A percentile compares a stretch with the other conserved stretches of the same genome.
Evolutionary conservation across 2,329 filamentous ascomycete species (phyloP).

Genomic region (Clonostachys rosea): DNA sequence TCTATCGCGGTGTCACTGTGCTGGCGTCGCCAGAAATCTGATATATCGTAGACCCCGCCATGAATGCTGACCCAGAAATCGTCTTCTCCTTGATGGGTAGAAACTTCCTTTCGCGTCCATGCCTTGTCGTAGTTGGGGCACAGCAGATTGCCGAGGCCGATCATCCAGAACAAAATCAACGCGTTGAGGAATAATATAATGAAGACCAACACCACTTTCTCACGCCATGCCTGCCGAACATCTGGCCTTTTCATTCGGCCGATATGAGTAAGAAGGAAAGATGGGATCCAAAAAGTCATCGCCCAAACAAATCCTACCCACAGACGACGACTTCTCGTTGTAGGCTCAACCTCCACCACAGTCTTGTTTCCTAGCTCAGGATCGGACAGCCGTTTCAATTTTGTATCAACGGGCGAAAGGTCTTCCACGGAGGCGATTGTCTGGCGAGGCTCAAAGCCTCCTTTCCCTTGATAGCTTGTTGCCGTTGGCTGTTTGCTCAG

Average conservation of each 20-base stretch:
- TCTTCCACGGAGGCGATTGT: constrained; percentile 54
- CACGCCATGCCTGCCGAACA: constrained; percentile 94
- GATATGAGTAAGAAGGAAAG: constrained; percentile 70
- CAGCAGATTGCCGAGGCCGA: constrained; percentile 76
- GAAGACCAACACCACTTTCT: constrained; percentile 81
- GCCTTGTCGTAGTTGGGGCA: constrained; percentile 92
- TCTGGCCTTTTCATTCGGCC: constrained; percentile 97
- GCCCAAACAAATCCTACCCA: constrained; percentile 86
- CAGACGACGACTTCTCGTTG: constrained; percentile 58
- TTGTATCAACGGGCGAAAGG: constrained; percentile 49
- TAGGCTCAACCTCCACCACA: constrained; percentile 65
- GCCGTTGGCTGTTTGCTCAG: constrained; percentile 49
- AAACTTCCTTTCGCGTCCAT: constrained; percentile 70
- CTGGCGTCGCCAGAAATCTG: constrained; percentile 78
- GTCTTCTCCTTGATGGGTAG: constrained; percentile 62
- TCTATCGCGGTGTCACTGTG: constrained; percentile 71
- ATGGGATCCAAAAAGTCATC: constrained; percentile 92
- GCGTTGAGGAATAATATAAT: constrained; percentile 80
- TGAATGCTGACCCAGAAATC: constrained; percentile 87
- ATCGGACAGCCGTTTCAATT: constrained; percentile 67
- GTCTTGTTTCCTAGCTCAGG: constrained; percentile 74
- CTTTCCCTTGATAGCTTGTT: constrained; percentile 63
- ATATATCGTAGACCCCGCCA: constrained; percentile 87
- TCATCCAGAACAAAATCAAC: constrained; percentile 85
- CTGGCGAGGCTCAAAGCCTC: constrained; percentile 64